Percentiles rank a stretch among this genome's conserved stretches.
Evolutionary conservation across 2,329 filamentous ascomycete genomes (phyloP).

Genomic region (Massarina eburnea): DNA sequence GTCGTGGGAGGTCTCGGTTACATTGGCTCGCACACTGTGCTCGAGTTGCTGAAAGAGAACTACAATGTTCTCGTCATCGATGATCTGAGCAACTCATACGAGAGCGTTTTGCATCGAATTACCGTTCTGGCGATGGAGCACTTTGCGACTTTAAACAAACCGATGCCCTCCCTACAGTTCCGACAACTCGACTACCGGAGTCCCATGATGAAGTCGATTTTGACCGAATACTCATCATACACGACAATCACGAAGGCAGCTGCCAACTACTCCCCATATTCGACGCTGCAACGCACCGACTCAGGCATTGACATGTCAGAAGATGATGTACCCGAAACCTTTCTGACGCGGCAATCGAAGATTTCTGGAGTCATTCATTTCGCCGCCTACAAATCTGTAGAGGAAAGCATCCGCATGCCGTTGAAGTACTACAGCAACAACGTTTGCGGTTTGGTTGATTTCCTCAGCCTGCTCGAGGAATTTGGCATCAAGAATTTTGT

Average conservation of each 20-base stretch:
- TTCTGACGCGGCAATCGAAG: constrained; percentile 45
- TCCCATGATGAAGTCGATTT: constrained; percentile 45
- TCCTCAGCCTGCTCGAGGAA: constrained; percentile 59
- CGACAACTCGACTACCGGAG: constrained; percentile 53
- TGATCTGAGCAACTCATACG: constrained; percentile 50
- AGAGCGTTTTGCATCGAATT: constrained; percentile 43
- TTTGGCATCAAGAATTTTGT: constrained; percentile 67
- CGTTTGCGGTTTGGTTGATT: constrained; percentile 63
- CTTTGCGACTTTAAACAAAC: constrained; percentile 42
- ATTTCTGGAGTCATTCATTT: constrained; percentile 70
- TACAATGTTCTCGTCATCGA: constrained; percentile 55
- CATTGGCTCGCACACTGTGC: constrained; percentile 58
- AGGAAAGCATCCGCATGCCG: constrained; percentile 62
- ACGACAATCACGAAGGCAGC: constrained; percentile 25
- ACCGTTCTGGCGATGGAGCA: constrained; percentile 38
- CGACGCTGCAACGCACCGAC: constrained; percentile 31
- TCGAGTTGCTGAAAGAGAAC: constrained; percentile 57
- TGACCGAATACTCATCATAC: constrained; percentile 46
- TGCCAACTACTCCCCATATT: constrained; percentile 29
- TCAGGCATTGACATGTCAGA: constrained; percentile 34
- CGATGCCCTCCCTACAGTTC: constrained; percentile 50
- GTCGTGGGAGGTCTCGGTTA: constrained; percentile 59
- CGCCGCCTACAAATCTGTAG: constrained; percentile 67
- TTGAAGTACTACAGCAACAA: constrained; percentile 70
- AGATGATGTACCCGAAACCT: constrained; percentile 22